Evolutionary conservation across 352 stramenopile species (phyloP).

Genomic region (Globisporangium acanthophoron): DNA sequence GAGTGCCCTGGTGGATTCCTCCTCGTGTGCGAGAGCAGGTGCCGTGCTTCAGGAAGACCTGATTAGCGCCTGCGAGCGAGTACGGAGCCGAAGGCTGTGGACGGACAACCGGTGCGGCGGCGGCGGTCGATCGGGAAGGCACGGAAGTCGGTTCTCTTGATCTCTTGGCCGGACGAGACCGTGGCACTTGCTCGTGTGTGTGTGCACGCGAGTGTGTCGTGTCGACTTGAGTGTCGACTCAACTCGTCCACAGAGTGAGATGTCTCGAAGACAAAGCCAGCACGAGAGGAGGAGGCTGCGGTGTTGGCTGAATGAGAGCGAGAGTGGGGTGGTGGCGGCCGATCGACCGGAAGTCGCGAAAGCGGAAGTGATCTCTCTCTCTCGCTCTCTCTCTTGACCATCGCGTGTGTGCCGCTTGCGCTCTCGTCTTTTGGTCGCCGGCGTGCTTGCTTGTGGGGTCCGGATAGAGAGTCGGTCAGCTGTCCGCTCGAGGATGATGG

Average conservation of each 20-base stretch:
- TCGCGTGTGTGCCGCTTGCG: neutral
- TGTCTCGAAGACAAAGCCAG: neutral
- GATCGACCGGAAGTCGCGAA: neutral
- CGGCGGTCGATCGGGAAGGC: neutral
- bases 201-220: neutral
- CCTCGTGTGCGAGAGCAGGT: neutral
- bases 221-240: neutral
- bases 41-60: neutral
- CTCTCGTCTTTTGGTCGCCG: neutral
- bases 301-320: too few species aligned
- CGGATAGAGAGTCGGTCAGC: neutral
- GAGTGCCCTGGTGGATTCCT: neutral
- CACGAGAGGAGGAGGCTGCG: too few species aligned
- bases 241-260: neutral
- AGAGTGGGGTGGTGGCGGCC: too few species aligned
- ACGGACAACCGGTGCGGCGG: neutral
- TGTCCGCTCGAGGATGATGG: neutral
- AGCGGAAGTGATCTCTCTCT: neutral
- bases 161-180: neutral
- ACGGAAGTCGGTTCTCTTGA: neutral
- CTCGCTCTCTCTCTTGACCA: neutral
- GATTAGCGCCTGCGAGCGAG: neutral
- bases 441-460: neutral
- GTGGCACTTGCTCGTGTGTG: neutral
- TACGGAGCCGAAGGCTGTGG: neutral